Evolutionary conservation across 140 eudicot species (phyloP).

Genomic region (Stevia rebaudiana): DNA sequence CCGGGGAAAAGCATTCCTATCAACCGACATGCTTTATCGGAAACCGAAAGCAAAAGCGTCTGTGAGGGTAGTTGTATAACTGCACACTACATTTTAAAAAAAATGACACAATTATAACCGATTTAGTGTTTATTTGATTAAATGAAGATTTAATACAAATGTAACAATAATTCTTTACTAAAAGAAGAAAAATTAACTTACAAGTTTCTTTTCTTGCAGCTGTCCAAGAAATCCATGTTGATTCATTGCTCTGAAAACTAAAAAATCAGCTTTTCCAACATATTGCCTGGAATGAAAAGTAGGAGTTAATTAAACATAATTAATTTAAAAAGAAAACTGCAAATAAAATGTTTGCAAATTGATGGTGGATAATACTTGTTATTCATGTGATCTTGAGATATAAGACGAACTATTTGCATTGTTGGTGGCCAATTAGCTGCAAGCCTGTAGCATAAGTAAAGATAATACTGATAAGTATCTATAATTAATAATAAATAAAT

Average conservation of each 20-base stretch:
- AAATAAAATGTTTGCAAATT: not conserved
- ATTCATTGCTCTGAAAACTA: slow-evolving; percentile 96
- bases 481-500: not conserved
- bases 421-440: slow-evolving; percentile 98
- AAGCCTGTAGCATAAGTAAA: slow-evolving; percentile 42
- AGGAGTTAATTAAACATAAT: not conserved
- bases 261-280: slow-evolving; percentile 94
- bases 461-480: not conserved
- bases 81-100: slow-evolving; percentile 58
- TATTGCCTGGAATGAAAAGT: slow-evolving; percentile 60
- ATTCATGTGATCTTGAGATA: slow-evolving; percentile 99
- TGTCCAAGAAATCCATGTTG: slow-evolving; percentile 98
- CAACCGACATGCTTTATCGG: slow-evolving; percentile 89
- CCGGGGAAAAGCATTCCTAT: slow-evolving; percentile 99
- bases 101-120: slow-evolving; percentile 1
- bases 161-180: not conserved
- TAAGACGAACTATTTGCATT: slow-evolving; percentile 97
- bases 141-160: not conserved
- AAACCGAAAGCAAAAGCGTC: slow-evolving; percentile 81
- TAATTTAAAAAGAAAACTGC: not conserved
- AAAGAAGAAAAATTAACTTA: slow-evolving; percentile 33
- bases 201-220: slow-evolving; percentile 98
- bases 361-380: slow-evolving; percentile 61
- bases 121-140: not conserved
- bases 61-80: slow-evolving; percentile 95